phyloP scores from a whole-genome alignment of 73 alveolate species.

The Stentor roeselii region DNA sequence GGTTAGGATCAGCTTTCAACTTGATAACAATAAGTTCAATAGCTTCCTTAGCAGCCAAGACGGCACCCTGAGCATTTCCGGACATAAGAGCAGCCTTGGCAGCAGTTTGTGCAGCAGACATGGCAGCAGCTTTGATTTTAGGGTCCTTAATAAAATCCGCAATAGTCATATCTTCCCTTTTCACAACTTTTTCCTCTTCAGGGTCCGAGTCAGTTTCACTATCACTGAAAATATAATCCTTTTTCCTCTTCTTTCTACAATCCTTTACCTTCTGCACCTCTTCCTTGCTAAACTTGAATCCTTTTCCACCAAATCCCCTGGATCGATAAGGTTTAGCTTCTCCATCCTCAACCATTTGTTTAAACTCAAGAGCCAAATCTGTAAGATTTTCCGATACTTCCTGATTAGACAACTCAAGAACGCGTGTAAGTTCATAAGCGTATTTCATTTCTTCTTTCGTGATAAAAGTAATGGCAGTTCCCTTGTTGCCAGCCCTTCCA shows the following conservation, averaged over 20 bases:
- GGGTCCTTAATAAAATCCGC: constrained; percentile 56
- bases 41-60: constrained; percentile 89
- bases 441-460: constrained; percentile 87
- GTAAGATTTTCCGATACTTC: constrained; percentile 87
- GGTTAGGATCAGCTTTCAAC: constrained; percentile 77
- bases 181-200: constrained; percentile 69
- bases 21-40: constrained; percentile 74
- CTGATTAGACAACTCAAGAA: constrained; percentile 84
- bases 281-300: constrained; percentile 85
- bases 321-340: constrained; percentile 90
- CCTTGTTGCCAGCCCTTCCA: constrained; percentile 97
- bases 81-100: constrained; percentile 37
- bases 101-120: constrained; percentile 34
- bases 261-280: constrained; percentile 85
- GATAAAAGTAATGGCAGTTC: constrained; percentile 95
- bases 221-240: constrained; percentile 70
- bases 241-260: constrained; percentile 70
- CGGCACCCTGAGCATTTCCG: constrained; percentile 69
- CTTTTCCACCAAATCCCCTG: constrained; percentile 91
- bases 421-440: constrained; percentile 90
- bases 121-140: constrained; percentile 63
- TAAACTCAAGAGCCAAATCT: constrained; percentile 76
- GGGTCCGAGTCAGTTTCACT: constrained; percentile 46
- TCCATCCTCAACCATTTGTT: constrained; percentile 85
- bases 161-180: constrained; percentile 63